These are phyloP conservation scores for Tulasnella sp. DNA, from an alignment of 768 basidiomycete genomes.

Conservation along the genomic window DNA sequence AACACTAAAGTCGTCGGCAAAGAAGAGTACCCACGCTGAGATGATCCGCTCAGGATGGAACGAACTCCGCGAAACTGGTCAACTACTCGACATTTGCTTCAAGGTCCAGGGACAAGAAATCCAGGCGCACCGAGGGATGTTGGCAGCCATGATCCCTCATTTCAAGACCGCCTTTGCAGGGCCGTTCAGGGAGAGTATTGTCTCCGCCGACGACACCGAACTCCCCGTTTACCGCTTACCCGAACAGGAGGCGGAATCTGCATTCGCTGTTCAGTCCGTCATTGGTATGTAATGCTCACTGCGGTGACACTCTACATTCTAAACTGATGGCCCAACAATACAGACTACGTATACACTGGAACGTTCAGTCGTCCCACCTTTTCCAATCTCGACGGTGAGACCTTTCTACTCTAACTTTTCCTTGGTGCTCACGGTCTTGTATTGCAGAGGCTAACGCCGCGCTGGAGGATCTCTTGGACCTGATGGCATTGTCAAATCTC, in stretches of 20 bases:
- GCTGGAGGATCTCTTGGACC: background rate
- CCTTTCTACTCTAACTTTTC: background rate
- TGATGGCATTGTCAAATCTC: background rate
- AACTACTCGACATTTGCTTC: background rate
- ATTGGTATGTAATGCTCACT: background rate
- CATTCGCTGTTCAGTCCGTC: background rate
- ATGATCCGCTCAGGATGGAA: background rate
- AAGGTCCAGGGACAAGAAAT: background rate
- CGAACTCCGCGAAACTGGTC: background rate
- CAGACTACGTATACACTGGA: background rate
- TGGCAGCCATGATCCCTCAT: background rate
- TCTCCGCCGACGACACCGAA: background rate
- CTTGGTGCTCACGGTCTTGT: background rate
- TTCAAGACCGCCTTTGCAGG: background rate
- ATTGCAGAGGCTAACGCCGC: background rate
- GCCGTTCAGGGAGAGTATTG: background rate
- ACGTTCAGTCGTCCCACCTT: background rate
- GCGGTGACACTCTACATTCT: background rate
- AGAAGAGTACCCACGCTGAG: background rate
- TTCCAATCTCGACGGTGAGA: background rate
- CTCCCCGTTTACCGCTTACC: background rate
- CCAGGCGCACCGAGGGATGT: background rate
- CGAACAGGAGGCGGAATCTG: background rate
- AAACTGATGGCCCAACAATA: background rate
- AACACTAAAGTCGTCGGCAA: background rate